These are phyloP conservation scores for Clitoria ternatea DNA, from an alignment of 306 rosid species.

Conservation along the genomic window DNA sequence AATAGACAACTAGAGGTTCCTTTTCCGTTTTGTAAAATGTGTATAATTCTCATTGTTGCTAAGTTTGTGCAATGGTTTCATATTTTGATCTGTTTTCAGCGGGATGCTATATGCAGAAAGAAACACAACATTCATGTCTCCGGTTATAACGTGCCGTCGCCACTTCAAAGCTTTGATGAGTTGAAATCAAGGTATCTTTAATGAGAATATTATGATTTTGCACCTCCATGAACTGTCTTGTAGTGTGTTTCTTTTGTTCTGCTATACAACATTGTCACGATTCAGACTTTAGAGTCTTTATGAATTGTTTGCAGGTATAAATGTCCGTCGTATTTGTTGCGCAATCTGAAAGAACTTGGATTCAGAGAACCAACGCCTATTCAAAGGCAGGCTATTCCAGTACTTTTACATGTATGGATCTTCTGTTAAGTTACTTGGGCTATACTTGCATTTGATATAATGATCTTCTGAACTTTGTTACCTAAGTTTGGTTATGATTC, in stretches of 20 bases:
- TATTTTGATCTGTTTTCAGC: slow-evolving; percentile 32
- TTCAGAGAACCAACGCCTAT: slow-evolving; percentile 89
- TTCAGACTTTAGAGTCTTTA: slow-evolving; percentile 33
- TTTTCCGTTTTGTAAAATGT: slow-evolving; percentile 10
- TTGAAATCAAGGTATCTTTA: slow-evolving; percentile 65
- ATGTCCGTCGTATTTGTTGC: slow-evolving; percentile 53
- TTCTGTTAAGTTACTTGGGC: slow-evolving; percentile 18
- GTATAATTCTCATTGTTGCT: background rate
- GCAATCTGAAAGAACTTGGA: slow-evolving; percentile 71
- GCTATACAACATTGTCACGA: background rate
- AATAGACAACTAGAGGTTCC: slow-evolving; percentile 75
- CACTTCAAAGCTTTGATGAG: slow-evolving; percentile 72
- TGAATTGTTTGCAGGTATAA: slow-evolving; percentile 48
- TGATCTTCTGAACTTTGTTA: background rate
- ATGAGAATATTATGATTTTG: background rate
- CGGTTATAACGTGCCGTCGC: slow-evolving; percentile 75
- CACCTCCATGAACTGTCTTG: background rate
- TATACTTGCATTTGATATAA: background rate
- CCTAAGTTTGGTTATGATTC: background rate
- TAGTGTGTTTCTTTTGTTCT: slow-evolving; percentile 10
- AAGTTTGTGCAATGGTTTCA: background rate
- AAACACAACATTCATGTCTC: slow-evolving; percentile 73
- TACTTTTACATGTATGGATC: slow-evolving; percentile 75
- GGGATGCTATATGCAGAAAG: slow-evolving; percentile 70
- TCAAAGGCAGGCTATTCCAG: slow-evolving; percentile 97